Evolutionary conservation across 2,329 filamentous ascomycete species (phyloP).

Genomic region (Phyllosticta paracitricarpa): DNA sequence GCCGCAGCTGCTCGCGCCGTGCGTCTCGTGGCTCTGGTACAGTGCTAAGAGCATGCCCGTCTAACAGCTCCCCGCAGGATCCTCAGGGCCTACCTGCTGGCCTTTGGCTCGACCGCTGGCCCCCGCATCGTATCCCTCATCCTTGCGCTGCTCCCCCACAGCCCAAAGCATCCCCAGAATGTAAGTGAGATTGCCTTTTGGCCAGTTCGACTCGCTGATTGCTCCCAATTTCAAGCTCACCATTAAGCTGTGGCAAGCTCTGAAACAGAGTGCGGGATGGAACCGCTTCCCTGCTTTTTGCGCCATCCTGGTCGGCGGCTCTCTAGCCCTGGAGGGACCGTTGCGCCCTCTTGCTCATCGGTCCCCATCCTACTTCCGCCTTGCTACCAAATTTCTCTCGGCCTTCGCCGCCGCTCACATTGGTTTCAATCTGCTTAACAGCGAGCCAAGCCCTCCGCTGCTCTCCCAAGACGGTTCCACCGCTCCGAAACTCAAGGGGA

Average conservation of each 20-base stretch:
- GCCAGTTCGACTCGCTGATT: not conserved
- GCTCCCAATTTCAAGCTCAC: slow-evolving; percentile 13
- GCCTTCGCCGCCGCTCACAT: slow-evolving; percentile 40
- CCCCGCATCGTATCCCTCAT: slow-evolving; percentile 32
- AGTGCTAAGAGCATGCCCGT: not conserved
- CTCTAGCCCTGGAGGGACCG: slow-evolving; percentile 35
- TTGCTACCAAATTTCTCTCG: slow-evolving; percentile 26
- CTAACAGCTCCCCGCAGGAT: slow-evolving; percentile 3
- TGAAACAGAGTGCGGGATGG: slow-evolving; percentile 31
- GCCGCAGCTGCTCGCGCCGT: not conserved
- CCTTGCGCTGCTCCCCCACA: slow-evolving; percentile 9
- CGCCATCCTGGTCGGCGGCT: slow-evolving; percentile 42
- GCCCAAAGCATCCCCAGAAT: not conserved
- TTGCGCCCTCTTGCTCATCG: slow-evolving; percentile 11
- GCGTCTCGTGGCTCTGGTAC: not conserved
- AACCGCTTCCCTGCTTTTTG: slow-evolving; percentile 45
- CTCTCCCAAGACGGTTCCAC: not conserved
- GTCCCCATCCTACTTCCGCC: not conserved
- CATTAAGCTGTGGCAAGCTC: slow-evolving; percentile 28
- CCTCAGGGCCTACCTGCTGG: slow-evolving; percentile 13
- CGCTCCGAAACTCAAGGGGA: not conserved
- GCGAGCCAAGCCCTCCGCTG: slow-evolving; percentile 15
- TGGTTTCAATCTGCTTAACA: slow-evolving; percentile 41
- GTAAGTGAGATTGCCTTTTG: slow-evolving; percentile 9
- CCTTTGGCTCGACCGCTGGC: slow-evolving; percentile 34